Evolutionary conservation across 2,329 filamentous ascomycete species (phyloP).

Genomic region (Paecilomyces variotii): DNA sequence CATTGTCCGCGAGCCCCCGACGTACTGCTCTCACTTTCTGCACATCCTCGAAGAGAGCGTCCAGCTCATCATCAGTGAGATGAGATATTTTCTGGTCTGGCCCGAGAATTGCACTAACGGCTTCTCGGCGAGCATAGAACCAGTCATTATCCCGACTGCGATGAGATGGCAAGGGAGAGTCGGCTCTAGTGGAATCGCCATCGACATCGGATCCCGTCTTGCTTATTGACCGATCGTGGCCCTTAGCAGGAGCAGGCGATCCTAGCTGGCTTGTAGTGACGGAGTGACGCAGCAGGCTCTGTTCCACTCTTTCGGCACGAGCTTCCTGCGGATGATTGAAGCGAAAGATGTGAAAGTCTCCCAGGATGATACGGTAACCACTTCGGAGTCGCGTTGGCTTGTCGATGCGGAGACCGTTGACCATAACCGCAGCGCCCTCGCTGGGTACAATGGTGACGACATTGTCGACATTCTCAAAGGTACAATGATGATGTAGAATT

Average conservation of each 20-base stretch:
- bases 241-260: conserved; percentile 53
- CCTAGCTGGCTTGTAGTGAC: conserved; percentile 56
- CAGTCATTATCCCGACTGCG: conserved; percentile 78
- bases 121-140: conserved; percentile 87
- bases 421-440: conserved; percentile 95
- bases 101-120: conserved; percentile 82
- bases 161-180: conserved; percentile 66
- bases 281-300: conserved; percentile 81
- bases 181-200: conserved; percentile 61
- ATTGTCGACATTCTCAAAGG: conserved; percentile 87
- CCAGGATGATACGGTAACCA: conserved; percentile 88
- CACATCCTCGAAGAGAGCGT: conserved; percentile 87
- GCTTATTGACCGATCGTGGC: conserved; percentile 75
- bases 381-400: conserved; percentile 81
- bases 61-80: conserved; percentile 87
- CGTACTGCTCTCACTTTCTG: conserved; percentile 80
- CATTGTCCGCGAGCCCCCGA: conserved; percentile 55
- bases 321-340: conserved; percentile 98
- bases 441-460: conserved; percentile 83
- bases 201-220: conserved; percentile 71
- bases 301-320: conserved; percentile 79
- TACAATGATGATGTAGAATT: conserved; percentile 87
- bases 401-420: conserved; percentile 85
- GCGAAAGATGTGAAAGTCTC: conserved; percentile 96
- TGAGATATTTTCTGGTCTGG: conserved; percentile 85